Percentiles rank a stretch among this genome's conserved stretches.
These are phyloP conservation scores for Colletotrichum noveboracense DNA, from an alignment of 2,329 filamentous ascomycete genomes.

Conservation along the genomic window DNA sequence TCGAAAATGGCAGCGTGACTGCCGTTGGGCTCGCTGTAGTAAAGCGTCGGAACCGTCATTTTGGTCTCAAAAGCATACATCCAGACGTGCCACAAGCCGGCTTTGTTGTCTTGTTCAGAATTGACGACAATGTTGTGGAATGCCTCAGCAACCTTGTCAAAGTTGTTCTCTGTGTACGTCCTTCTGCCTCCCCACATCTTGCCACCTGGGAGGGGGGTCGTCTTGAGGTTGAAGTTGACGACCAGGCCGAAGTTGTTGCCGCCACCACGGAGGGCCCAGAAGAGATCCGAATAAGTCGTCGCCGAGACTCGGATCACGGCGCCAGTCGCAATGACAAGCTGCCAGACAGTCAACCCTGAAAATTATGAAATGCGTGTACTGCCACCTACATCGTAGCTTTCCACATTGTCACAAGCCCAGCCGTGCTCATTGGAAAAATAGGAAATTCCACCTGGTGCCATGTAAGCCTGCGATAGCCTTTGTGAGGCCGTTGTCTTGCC, in stretches of 20 bases:
- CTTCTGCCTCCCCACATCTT: slow-evolving; percentile 42
- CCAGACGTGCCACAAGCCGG: slow-evolving; percentile 32
- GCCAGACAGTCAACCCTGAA: neutral
- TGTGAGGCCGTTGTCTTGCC: too few species aligned
- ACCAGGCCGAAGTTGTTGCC: slow-evolving; percentile 63
- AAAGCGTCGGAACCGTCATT: slow-evolving; percentile 35
- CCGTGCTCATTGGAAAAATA: slow-evolving; percentile 38
- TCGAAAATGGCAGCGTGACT: slow-evolving; percentile 38
- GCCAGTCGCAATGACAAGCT: slow-evolving; percentile 51
- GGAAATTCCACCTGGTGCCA: slow-evolving; percentile 26
- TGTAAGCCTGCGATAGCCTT: neutral
- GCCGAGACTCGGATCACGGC: slow-evolving; percentile 45
- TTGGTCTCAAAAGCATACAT: slow-evolving; percentile 18
- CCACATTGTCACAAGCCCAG: slow-evolving; percentile 48
- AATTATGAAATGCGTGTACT: too few species aligned
- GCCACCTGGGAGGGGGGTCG: slow-evolving; percentile 35
- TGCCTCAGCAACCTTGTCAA: slow-evolving; percentile 28
- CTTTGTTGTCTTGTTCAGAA: slow-evolving; percentile 35
- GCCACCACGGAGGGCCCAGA: slow-evolving; percentile 62
- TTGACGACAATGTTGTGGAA: slow-evolving; percentile 35
- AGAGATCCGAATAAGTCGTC: slow-evolving; percentile 53
- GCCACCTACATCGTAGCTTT: neutral
- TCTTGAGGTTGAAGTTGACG: slow-evolving; percentile 49
- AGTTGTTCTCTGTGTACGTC: slow-evolving; percentile 35
- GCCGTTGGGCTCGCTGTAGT: slow-evolving; percentile 39